A percentile compares a stretch with the other conserved stretches of the same genome.
Evolutionary conservation across 352 stramenopile species (phyloP).

Genomic region (Phytophthora boehmeriae): DNA sequence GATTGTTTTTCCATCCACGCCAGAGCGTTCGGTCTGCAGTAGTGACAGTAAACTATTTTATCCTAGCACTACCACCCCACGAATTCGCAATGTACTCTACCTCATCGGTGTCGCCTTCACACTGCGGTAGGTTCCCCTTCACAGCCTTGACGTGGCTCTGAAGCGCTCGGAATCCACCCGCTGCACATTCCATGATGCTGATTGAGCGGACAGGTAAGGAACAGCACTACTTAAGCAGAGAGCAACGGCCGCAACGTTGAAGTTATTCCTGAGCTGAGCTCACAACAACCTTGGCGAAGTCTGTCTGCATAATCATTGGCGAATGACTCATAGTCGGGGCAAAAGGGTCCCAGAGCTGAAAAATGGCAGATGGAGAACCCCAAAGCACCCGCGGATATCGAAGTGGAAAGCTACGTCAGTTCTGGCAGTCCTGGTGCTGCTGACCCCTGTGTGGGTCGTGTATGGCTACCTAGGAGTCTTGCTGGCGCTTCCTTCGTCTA

Average conservation of each 20-base stretch:
- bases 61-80: neutral
- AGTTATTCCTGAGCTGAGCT: too few relatives aligned
- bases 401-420: conserved; percentile 30
- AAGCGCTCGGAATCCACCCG: conserved; percentile 45
- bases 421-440: conserved; percentile 27
- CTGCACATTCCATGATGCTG: conserved; percentile 26
- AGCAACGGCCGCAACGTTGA: too few relatives aligned
- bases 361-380: conserved; percentile 19
- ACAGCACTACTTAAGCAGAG: too few relatives aligned
- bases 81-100: neutral
- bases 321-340: too few relatives aligned
- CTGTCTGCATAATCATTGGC: too few relatives aligned
- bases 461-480: conserved; percentile 51
- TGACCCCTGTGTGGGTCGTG: conserved; percentile 49
- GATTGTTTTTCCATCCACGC: neutral
- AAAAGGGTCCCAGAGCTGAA: too few relatives aligned
- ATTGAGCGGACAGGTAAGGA: neutral
- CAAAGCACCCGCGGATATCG: conserved; percentile 27
- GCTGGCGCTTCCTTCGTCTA: conserved; percentile 37
- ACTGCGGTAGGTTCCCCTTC: conserved; percentile 16
- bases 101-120: conserved; percentile 1
- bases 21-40: conserved; percentile 11
- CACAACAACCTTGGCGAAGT: too few relatives aligned
- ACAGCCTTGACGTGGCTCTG: conserved; percentile 43
- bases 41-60: neutral